phyloP scores from a whole-genome alignment of 805 yeast genomes.

The Zygotorulaspora florentina region DNA sequence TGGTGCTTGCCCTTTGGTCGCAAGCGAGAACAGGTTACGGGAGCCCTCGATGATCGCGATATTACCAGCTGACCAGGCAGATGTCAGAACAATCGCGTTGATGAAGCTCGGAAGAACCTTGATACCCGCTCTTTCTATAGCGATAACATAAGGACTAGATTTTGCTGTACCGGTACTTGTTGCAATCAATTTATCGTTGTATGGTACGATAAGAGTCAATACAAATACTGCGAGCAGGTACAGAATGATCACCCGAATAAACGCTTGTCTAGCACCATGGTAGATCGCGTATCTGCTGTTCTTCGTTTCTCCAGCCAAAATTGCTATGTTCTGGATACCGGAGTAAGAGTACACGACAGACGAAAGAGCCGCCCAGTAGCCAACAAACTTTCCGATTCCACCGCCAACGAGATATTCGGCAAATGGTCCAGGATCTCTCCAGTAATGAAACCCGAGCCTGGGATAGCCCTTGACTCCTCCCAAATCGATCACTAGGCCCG shows the following conservation, averaged over 20 bases:
- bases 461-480: slow-evolving; percentile 78
- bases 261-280: slow-evolving; percentile 61
- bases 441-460: slow-evolving; percentile 65
- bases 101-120: slow-evolving; percentile 64
- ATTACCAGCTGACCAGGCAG: slow-evolving; percentile 76
- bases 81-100: slow-evolving; percentile 70
- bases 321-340: slow-evolving; percentile 66
- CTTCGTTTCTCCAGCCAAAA: slow-evolving; percentile 68
- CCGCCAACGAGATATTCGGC: slow-evolving; percentile 39
- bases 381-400: slow-evolving; percentile 50
- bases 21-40: slow-evolving; percentile 65
- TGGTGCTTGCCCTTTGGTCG: slow-evolving; percentile 73
- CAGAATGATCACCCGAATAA: slow-evolving; percentile 62
- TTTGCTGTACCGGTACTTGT: slow-evolving; percentile 52
- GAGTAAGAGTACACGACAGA: slow-evolving; percentile 67
- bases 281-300: slow-evolving; percentile 66
- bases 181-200: slow-evolving; percentile 48
- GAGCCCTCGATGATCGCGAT: slow-evolving; percentile 74
- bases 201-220: slow-evolving; percentile 62
- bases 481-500: slow-evolving; percentile 61
- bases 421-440: slow-evolving; percentile 67
- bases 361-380: slow-evolving; percentile 56
- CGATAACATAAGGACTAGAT: slow-evolving; percentile 82
- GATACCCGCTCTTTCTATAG: slow-evolving; percentile 59
- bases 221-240: slow-evolving; percentile 58